Conservation (phyloP, 345 rosid genomes). For the Combretum micranthum region DNA sequence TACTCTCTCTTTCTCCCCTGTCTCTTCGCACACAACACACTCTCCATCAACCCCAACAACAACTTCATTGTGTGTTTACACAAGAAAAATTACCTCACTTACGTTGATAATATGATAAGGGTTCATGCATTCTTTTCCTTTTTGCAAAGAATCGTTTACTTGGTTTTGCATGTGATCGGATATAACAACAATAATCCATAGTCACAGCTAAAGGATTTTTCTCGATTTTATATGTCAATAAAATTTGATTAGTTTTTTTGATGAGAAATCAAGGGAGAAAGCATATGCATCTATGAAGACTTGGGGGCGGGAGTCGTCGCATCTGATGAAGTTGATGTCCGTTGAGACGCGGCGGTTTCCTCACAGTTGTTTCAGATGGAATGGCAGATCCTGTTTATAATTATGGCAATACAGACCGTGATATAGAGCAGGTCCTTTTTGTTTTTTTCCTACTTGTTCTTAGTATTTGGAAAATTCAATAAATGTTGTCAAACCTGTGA, state of each 20-base stretch:
- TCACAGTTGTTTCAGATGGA: constrained; percentile 74
- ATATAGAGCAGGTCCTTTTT: constrained; percentile 62
- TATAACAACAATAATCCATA: too few relatives aligned
- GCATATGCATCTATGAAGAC: constrained; percentile 88
- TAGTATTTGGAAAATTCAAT: background rate
- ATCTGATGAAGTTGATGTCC: constrained; percentile 37
- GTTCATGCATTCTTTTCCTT: too few relatives aligned
- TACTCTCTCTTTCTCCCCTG: constrained; percentile 7
- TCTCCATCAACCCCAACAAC: background rate
- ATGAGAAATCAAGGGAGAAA: constrained; percentile 16
- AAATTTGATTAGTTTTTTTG: constrained; percentile 2
- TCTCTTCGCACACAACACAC: background rate
- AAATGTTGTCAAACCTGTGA: background rate
- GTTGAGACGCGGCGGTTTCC: constrained; percentile 28
- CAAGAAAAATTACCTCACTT: too few relatives aligned
- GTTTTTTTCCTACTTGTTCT: background rate
- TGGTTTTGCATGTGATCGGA: too few relatives aligned
- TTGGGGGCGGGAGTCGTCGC: constrained; percentile 50
- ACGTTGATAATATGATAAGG: too few relatives aligned
- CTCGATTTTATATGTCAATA: background rate
- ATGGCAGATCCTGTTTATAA: constrained; percentile 85
- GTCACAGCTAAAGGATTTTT: background rate
- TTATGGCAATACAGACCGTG: constrained; percentile 76
- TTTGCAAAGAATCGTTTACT: too few relatives aligned
- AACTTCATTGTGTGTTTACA: background rate